Percentiles rank a stretch among this genome's conserved stretches.
Conservation (phyloP, 2,329 filamentous ascomycete species). For the Epichloe amarillans region DNA sequence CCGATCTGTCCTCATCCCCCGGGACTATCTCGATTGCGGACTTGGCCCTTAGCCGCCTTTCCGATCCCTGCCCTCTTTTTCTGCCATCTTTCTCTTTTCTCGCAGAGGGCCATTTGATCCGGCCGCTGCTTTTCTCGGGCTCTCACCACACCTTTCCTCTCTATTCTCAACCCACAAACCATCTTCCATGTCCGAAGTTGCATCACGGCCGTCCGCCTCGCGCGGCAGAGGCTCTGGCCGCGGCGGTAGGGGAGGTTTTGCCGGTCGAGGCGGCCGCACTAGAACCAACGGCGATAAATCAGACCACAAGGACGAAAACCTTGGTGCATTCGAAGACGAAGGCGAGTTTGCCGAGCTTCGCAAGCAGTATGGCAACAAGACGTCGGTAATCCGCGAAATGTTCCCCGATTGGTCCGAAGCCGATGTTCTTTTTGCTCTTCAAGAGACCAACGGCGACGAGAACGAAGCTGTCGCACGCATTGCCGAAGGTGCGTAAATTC, state of each 20-base stretch:
- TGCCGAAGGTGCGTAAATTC: constrained; percentile 50
- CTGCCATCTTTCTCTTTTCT: constrained; percentile 16
- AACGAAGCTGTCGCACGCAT: constrained; percentile 65
- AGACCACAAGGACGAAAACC: constrained; percentile 42
- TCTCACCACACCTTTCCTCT: constrained; percentile 24
- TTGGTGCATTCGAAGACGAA: constrained; percentile 58
- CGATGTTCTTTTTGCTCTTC: constrained; percentile 82
- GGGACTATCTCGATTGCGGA: constrained; percentile 16
- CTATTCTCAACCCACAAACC: constrained; percentile 57
- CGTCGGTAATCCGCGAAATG: constrained; percentile 76
- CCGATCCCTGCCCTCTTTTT: constrained; percentile 12
- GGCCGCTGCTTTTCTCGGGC: constrained; percentile 6
- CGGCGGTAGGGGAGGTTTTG: constrained; percentile 69
- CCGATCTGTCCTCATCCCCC: constrained; percentile 17
- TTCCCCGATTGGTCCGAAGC: constrained; percentile 93
- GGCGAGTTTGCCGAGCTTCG: constrained; percentile 86
- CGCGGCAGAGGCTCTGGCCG: constrained; percentile 85
- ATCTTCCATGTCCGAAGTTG: constrained; percentile 80
- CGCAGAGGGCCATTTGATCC: constrained; percentile 18
- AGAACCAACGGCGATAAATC: constrained; percentile 61
- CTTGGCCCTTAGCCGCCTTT: constrained; percentile 14
- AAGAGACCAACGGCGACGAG: constrained; percentile 75
- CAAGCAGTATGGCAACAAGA: constrained; percentile 71
- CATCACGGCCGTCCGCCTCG: constrained; percentile 67
- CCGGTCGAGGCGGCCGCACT: constrained; percentile 53